phyloP scores from a whole-genome alignment of 768 basidiomycete species.

The Lactarius pseudohatsudake region DNA sequence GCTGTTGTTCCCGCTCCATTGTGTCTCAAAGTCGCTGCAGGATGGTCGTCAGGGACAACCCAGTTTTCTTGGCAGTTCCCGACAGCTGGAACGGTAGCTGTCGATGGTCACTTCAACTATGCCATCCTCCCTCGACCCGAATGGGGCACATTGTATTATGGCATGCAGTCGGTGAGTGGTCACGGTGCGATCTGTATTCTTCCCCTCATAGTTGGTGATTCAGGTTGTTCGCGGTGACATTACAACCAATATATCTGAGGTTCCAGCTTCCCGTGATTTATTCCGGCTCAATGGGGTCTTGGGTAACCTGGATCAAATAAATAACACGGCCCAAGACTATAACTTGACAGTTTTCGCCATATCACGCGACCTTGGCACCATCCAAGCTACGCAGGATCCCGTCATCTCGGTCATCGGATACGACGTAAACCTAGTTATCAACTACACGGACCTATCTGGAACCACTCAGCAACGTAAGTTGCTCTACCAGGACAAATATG shows the following conservation, averaged over 20 bases:
- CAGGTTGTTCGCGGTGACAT: too few relatives aligned
- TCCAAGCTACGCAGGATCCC: constrained; percentile 26
- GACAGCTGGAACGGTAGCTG: too few relatives aligned
- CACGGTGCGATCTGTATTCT: background rate
- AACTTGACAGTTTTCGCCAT: constrained; percentile 28
- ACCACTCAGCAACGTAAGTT: constrained; percentile 34
- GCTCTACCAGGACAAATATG: constrained; percentile 19
- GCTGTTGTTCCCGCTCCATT: background rate
- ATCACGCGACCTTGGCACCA: constrained; percentile 32
- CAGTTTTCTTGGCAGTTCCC: too few relatives aligned
- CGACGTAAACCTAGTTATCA: too few relatives aligned
- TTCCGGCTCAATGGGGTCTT: constrained; percentile 29
- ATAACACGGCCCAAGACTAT: too few relatives aligned
- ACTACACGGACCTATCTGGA: too few relatives aligned
- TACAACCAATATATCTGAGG: too few relatives aligned
- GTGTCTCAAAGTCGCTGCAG: background rate
- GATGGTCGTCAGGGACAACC: too few relatives aligned
- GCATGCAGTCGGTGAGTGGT: constrained; percentile 17
- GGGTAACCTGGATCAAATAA: too few relatives aligned
- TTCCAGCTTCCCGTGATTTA: constrained; percentile 11
- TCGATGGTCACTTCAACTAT: too few relatives aligned
- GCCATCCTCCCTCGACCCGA: too few relatives aligned
- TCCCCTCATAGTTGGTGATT: background rate
- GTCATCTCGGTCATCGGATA: constrained; percentile 34
- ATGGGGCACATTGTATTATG: constrained; percentile 21